Percentiles rank a stretch among this genome's conserved stretches.
phyloP scores from a whole-genome alignment of 441 rosid genomes.

The Populus tomentosa region DNA sequence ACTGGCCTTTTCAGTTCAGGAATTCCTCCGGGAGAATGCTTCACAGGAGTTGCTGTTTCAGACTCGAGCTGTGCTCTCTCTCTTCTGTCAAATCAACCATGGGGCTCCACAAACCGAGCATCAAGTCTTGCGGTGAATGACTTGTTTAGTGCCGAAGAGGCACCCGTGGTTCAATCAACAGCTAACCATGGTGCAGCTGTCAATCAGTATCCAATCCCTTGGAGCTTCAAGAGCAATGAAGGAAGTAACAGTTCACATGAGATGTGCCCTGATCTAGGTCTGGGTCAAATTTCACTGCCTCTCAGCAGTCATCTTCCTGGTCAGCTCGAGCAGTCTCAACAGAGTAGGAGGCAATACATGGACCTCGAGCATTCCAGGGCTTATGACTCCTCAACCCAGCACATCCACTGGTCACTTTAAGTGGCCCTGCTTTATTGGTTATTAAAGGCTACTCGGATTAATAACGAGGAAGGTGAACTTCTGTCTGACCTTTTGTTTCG shows the following conservation, averaged over 20 bases:
- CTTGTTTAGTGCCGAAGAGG: conserved; percentile 36
- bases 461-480: conserved; percentile 4
- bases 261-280: conserved; percentile 44
- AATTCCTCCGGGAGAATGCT: conserved; percentile 60
- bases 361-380: conserved; percentile 56
- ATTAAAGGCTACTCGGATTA: neutral
- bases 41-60: conserved; percentile 43
- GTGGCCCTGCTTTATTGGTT: neutral
- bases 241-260: conserved; percentile 28
- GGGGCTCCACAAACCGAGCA: conserved; percentile 45
- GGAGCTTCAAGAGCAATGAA: conserved; percentile 53
- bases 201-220: conserved; percentile 37
- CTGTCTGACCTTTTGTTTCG: conserved; percentile 5
- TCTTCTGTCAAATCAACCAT: conserved; percentile 98
- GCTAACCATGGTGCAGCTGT: conserved; percentile 28
- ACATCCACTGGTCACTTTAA: conserved; percentile 67
- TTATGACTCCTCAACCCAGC: conserved; percentile 48
- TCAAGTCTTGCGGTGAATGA: conserved; percentile 29
- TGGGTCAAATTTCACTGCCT: conserved; percentile 52
- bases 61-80: conserved; percentile 98
- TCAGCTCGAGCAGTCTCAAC: conserved; percentile 49
- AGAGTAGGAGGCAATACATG: conserved; percentile 48
- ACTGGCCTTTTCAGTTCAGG: conserved; percentile 44
- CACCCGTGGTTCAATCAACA: conserved; percentile 45
- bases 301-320: conserved; percentile 36